Percentiles rank a stretch among this genome's conserved stretches.
phyloP scores from a whole-genome alignment of 2,329 filamentous ascomycete species.

The Alternaria sp. region DNA sequence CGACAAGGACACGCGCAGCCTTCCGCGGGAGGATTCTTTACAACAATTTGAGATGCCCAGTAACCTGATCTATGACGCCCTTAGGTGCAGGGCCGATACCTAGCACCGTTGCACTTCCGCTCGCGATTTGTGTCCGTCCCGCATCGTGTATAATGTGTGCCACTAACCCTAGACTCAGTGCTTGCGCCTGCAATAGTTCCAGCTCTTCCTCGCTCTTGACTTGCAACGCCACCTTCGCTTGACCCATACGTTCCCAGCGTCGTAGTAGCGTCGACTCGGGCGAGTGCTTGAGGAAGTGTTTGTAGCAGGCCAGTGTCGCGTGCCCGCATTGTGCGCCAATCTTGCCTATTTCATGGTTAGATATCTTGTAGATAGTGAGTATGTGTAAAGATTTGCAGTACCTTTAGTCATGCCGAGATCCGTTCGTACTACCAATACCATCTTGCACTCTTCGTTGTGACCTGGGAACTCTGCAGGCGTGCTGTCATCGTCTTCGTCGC shows the following conservation, averaged over 20 bases:
- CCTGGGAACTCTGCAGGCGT: conserved; percentile 56
- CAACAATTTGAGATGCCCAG: conserved; percentile 82
- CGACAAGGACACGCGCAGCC: neutral
- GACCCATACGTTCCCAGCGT: conserved; percentile 85
- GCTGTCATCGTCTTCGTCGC: conserved; percentile 39
- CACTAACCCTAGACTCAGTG: conserved; percentile 82
- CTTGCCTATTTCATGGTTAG: conserved; percentile 70
- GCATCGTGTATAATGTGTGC: conserved; percentile 93
- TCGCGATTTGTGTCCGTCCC: conserved; percentile 95
- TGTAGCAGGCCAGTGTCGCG: conserved; percentile 98
- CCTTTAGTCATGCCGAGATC: conserved; percentile 98
- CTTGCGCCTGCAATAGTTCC: conserved; percentile 79
- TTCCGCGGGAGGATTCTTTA: conserved; percentile 48
- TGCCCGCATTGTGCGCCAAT: conserved; percentile 95
- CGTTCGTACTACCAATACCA: conserved; percentile 89
- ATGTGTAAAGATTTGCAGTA: conserved; percentile 48
- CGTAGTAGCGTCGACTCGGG: conserved; percentile 71
- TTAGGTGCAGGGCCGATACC: conserved; percentile 79
- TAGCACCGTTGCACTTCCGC: conserved; percentile 89
- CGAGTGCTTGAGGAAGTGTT: conserved; percentile 69
- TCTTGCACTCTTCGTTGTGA: conserved; percentile 84
- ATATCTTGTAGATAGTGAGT: neutral
- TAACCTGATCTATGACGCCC: conserved; percentile 86
- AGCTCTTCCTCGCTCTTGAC: conserved; percentile 82
- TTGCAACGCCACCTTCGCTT: conserved; percentile 94